A percentile compares a stretch with the other conserved stretches of the same genome.
These are phyloP conservation scores for Penicillium herquei DNA, from an alignment of 495 filamentous ascomycete genomes.

Conservation along the genomic window DNA sequence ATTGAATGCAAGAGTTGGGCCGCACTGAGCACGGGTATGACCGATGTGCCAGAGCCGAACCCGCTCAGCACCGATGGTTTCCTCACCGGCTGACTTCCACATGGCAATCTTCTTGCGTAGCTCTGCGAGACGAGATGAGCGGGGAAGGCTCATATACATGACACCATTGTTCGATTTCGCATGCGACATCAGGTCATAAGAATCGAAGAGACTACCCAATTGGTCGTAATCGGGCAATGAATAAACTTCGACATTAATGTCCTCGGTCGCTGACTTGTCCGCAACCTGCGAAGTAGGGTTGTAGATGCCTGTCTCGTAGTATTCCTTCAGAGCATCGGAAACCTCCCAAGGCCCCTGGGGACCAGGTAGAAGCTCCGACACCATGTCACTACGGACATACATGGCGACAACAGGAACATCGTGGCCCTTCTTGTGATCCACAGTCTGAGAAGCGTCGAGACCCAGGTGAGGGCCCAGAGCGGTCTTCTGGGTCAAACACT, in stretches of 20 bases:
- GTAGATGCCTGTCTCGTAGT: constrained; percentile 37
- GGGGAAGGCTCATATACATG: constrained; percentile 43
- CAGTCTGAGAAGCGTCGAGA: constrained; percentile 33
- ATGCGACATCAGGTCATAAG: constrained; percentile 47
- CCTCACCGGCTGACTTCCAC: constrained; percentile 27
- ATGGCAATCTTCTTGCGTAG: constrained; percentile 44
- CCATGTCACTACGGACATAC: constrained; percentile 57
- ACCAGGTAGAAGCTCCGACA: constrained; percentile 41
- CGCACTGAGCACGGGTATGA: constrained; percentile 35
- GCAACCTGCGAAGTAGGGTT: constrained; percentile 7
- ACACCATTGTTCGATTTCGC: constrained; percentile 37
- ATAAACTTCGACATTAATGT: constrained; percentile 45
- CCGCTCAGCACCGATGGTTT: constrained; percentile 30
- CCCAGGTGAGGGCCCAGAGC: constrained; percentile 56
- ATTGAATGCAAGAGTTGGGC: constrained; percentile 36
- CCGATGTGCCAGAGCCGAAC: constrained; percentile 47
- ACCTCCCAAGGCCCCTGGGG: constrained; percentile 44
- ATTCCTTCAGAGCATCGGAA: constrained; percentile 31
- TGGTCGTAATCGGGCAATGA: constrained; percentile 35
- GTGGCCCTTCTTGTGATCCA: constrained; percentile 49
- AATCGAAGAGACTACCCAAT: constrained; percentile 40
- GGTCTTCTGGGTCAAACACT: constrained; percentile 56
- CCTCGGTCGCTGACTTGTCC: constrained; percentile 13
- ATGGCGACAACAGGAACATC: constrained; percentile 57
- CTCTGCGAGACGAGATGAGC: constrained; percentile 36